Percentiles rank a stretch among this genome's conserved stretches.
phyloP scores from a whole-genome alignment of 1,284 basidiomycete species.

The Trichosporon coremiiforme region DNA sequence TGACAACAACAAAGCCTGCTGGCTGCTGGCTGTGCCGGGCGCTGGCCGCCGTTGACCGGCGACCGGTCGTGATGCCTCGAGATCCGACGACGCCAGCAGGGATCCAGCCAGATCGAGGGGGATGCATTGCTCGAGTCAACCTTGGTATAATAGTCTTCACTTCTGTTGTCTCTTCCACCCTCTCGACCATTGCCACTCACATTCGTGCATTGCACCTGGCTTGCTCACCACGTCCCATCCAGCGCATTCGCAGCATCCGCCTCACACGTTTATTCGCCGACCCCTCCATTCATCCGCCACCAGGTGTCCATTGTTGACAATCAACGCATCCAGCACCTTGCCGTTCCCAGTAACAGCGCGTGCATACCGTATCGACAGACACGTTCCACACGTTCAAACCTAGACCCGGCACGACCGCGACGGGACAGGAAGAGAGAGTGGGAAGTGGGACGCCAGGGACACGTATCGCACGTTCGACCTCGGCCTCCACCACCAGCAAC shows the following conservation, averaged over 20 bases:
- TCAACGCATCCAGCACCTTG: not conserved
- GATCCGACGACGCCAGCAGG: not conserved
- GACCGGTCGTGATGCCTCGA: not conserved
- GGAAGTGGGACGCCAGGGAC: not conserved
- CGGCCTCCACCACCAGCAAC: not conserved
- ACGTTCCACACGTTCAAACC: not conserved
- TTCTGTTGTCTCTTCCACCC: not conserved
- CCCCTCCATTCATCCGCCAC: not conserved
- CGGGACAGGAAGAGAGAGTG: not conserved
- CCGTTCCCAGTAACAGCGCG: not conserved
- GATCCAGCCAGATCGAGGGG: not conserved
- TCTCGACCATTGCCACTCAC: not conserved
- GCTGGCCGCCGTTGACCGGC: not conserved
- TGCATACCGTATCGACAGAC: not conserved
- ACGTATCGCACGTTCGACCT: constrained; percentile 1
- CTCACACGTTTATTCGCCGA: constrained; percentile 1
- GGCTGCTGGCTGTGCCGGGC: too few relatives aligned
- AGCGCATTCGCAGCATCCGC: not conserved
- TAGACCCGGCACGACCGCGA: not conserved
- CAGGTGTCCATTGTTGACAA: not conserved
- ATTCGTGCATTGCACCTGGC: not conserved
- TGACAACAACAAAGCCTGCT: not conserved
- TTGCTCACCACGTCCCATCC: not conserved
- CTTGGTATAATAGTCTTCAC: not conserved
- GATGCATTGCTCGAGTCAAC: not conserved